Conservation (phyloP, 352 stramenopile species). For the Hyaloperonospora arabidopsidis region DNA sequence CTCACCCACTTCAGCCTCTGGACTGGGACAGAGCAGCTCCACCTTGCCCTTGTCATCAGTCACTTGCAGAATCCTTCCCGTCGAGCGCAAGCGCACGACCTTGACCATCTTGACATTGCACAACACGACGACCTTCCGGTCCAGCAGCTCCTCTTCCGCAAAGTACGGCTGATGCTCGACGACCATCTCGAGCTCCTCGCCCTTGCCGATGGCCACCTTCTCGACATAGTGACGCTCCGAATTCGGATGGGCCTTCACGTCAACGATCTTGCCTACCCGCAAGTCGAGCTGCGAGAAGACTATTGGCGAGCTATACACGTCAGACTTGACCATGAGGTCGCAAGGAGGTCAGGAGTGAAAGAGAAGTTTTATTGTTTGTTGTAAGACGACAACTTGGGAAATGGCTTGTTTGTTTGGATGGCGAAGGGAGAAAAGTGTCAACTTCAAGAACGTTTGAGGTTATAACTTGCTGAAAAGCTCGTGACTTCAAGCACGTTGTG, state of each 20-base stretch:
- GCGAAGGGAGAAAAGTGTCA: no score
- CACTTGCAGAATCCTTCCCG: conserved; percentile 49
- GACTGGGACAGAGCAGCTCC: conserved; percentile 55
- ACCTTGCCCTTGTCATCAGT: conserved; percentile 49
- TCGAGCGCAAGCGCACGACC: conserved; percentile 52
- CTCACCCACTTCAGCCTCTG: conserved; percentile 60
- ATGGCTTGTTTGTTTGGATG: no score
- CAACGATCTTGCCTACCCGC: conserved; percentile 60
- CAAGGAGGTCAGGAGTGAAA: no score
- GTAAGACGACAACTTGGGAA: no score
- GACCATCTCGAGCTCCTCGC: conserved; percentile 65
- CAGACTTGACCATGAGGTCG: conserved; percentile 55
- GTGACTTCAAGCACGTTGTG: no score
- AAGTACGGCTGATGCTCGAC: conserved; percentile 72
- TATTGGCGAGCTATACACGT: conserved; percentile 69
- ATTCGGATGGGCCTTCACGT: conserved; percentile 57
- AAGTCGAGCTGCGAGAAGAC: conserved; percentile 62
- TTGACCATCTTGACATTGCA: conserved; percentile 78
- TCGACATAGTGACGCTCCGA: conserved; percentile 70
- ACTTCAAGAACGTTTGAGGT: no score
- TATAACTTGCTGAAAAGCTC: no score
- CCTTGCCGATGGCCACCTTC: conserved; percentile 70
- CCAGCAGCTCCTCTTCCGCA: conserved; percentile 62
- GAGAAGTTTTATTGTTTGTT: no score
- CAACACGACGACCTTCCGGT: conserved; percentile 61